Conservation (phyloP, 2,329 filamentous ascomycete species). For the Calonectria honghensis region DNA sequence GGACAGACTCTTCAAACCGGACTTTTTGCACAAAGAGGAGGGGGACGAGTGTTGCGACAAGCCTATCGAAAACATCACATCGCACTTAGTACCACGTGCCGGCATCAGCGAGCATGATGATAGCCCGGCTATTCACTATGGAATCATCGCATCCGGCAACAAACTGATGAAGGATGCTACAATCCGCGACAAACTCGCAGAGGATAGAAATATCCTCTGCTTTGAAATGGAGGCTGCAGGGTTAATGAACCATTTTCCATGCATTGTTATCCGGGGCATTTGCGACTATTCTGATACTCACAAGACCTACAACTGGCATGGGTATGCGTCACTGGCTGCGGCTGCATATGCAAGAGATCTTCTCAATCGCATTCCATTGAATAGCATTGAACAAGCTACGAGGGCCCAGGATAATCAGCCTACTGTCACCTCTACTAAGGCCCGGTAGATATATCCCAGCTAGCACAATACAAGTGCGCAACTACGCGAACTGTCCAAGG, state of each 20-base stretch:
- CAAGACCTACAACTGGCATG: slow-evolving; percentile 54
- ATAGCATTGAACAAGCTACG: background rate
- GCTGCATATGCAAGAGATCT: slow-evolving; percentile 47
- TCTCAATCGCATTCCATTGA: background rate
- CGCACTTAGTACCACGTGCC: background rate
- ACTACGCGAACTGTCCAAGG: too few species aligned
- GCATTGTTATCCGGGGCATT: slow-evolving; percentile 59
- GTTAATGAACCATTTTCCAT: slow-evolving; percentile 52
- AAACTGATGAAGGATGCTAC: slow-evolving; percentile 16
- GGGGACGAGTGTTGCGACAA: background rate
- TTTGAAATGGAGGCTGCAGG: slow-evolving; percentile 49
- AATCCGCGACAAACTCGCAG: slow-evolving; percentile 10
- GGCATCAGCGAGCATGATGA: background rate
- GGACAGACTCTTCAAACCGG: background rate
- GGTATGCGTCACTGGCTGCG: slow-evolving; percentile 58
- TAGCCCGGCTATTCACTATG: slow-evolving; percentile 7
- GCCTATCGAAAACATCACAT: background rate
- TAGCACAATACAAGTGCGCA: too few species aligned
- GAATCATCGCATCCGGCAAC: slow-evolving; percentile 19
- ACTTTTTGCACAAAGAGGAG: background rate
- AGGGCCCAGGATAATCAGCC: background rate
- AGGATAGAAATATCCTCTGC: background rate
- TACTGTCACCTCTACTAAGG: background rate
- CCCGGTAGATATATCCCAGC: background rate
- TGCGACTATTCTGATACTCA: slow-evolving; percentile 62